Conservation (phyloP, 129 eudicot species). For the sunflower (Helianthus annuus) region HanXRQr2.0-SUNRISE NC_035436.2:1780571-1781070, state of each 20-base stretch:
- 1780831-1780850: slow-evolving; percentile 42
- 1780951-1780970: too few relatives aligned
- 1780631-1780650: slow-evolving; percentile 62
- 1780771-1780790: slow-evolving; percentile 40
- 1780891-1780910: too few relatives aligned
- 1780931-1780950: too few relatives aligned
- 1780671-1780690: slow-evolving; percentile 87
- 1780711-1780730: slow-evolving; percentile 56
- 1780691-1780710: slow-evolving; percentile 63
- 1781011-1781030: too few relatives aligned
- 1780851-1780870: not conserved
- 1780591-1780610: slow-evolving; percentile 48
- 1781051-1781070: not conserved
- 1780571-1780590: slow-evolving; percentile 40
- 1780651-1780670: slow-evolving; percentile 62
- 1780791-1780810: slow-evolving; percentile 68
- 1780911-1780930: too few relatives aligned
- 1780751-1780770: slow-evolving; percentile 58
- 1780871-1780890: not conserved
- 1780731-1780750: slow-evolving; percentile 53
- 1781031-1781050: too few relatives aligned
- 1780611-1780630: slow-evolving; percentile 75
- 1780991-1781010: too few relatives aligned
- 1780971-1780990: too few relatives aligned
- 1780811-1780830: slow-evolving; percentile 66